These are phyloP conservation scores for Puccinia polysora DNA, from an alignment of 1,284 basidiomycete genomes.

Conservation along the genomic window DNA sequence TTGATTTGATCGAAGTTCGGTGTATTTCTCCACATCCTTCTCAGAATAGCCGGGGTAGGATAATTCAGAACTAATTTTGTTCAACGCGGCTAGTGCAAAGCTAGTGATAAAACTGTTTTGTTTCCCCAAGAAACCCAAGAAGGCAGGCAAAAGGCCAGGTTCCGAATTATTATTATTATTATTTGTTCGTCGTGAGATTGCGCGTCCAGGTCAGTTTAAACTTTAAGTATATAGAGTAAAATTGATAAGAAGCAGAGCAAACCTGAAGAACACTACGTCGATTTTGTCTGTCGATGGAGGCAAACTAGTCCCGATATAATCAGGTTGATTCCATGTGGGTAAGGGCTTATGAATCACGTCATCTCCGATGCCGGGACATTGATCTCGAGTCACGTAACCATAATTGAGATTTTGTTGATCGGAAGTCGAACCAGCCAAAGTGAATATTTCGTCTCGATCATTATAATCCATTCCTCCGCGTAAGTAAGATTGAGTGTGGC, in stretches of 20 bases:
- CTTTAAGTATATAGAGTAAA: not conserved
- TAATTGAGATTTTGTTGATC: not conserved
- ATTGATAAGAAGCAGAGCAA: not conserved
- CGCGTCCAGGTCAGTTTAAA: not conserved
- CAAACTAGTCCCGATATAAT: slow-evolving; percentile 56
- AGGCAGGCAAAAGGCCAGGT: not conserved
- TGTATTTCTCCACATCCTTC: slow-evolving; percentile 16
- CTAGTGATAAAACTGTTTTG: slow-evolving; percentile 18
- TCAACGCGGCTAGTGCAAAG: slow-evolving; percentile 31
- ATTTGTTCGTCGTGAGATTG: not conserved
- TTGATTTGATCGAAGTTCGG: slow-evolving; percentile 20
- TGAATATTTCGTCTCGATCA: not conserved
- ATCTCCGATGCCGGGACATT: slow-evolving; percentile 67
- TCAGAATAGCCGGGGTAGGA: not conserved
- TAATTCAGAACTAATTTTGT: slow-evolving; percentile 3
- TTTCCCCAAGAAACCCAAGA: not conserved
- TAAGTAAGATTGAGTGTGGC: not conserved
- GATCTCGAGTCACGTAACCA: slow-evolving; percentile 50
- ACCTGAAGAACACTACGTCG: slow-evolving; percentile 39
- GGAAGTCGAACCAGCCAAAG: not conserved
- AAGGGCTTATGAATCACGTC: slow-evolving; percentile 63
- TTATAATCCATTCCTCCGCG: not conserved
- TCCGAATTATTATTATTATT: not conserved
- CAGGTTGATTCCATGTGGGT: slow-evolving; percentile 59
- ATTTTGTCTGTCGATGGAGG: slow-evolving; percentile 22